Conservation (phyloP, 768 basidiomycete genomes). For the Mycena sanguinolenta region DNA sequence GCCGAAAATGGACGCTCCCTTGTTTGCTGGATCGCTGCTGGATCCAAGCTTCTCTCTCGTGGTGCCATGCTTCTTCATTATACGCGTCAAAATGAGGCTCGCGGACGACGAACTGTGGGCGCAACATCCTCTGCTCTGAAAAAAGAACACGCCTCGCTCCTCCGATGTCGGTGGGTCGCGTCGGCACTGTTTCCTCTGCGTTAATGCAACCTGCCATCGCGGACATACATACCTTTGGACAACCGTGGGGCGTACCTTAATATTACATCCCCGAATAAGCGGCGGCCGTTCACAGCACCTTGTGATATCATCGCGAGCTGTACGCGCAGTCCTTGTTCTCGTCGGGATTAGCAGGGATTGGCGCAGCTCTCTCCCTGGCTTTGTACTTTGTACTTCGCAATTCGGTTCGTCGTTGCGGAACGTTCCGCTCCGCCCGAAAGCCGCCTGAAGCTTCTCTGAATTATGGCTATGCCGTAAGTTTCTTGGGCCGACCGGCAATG, state of each 20-base stretch:
- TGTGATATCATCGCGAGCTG: neutral
- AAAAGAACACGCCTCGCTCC: neutral
- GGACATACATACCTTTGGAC: neutral
- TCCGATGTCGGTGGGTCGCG: neutral
- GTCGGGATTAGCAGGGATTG: neutral
- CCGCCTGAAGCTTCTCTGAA: neutral
- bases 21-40: neutral
- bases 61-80: conserved; percentile 1
- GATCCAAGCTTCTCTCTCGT: neutral
- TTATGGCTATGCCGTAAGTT: neutral
- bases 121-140: neutral
- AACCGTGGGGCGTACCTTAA: neutral
- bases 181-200: neutral
- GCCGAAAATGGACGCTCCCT: conserved; percentile 3
- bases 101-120: neutral
- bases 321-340: neutral
- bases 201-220: neutral
- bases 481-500: too few species aligned
- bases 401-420: neutral
- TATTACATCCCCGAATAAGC: neutral
- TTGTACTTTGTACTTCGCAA: neutral
- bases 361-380: neutral
- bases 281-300: neutral
- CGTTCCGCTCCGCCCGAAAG: too few species aligned
- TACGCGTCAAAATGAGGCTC: conserved; percentile 25